Conservation (phyloP, 148 eudicot species). For the Cornus suecica region DNA sequence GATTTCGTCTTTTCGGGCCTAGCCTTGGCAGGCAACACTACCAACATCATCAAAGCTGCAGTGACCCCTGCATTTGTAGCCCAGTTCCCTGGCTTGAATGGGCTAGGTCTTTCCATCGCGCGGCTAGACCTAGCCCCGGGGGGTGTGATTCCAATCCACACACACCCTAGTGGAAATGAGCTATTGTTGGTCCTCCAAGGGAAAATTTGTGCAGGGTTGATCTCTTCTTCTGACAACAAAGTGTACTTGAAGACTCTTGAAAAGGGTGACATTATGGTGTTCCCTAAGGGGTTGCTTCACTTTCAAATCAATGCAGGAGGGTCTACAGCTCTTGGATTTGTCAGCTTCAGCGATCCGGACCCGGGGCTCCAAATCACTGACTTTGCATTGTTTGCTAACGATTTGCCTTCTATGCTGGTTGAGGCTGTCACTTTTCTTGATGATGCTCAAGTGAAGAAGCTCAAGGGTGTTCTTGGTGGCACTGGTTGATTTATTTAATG, state of each 20-base stretch:
- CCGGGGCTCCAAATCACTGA: slow-evolving; percentile 90
- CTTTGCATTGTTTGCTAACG: slow-evolving; percentile 55
- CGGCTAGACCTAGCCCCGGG: slow-evolving; percentile 60
- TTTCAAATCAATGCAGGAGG: slow-evolving; percentile 65
- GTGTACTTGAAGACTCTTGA: slow-evolving; percentile 47
- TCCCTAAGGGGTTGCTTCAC: slow-evolving; percentile 82
- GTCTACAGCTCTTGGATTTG: slow-evolving; percentile 42
- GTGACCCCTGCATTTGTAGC: slow-evolving; percentile 72
- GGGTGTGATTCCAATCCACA: slow-evolving; percentile 87
- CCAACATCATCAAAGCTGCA: slow-evolving; percentile 66
- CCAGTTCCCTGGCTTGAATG: slow-evolving; percentile 76
- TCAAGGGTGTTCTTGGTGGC: slow-evolving; percentile 81
- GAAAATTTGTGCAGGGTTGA: slow-evolving; percentile 57
- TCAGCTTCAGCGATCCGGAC: slow-evolving; percentile 48
- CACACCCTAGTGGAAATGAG: slow-evolving; percentile 72
- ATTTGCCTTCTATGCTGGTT: slow-evolving; percentile 53
- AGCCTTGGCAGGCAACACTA: slow-evolving; percentile 50
- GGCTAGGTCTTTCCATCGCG: slow-evolving; percentile 72
- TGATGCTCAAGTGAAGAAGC: slow-evolving; percentile 52
- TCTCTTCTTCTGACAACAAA: slow-evolving; percentile 48
- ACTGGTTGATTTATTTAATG: slow-evolving; percentile 36
- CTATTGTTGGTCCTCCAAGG: slow-evolving; percentile 55
- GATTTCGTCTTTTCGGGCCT: slow-evolving; percentile 65
- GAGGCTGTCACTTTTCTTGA: slow-evolving; percentile 61
- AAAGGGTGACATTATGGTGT: slow-evolving; percentile 71